A percentile compares a stretch with the other conserved stretches of the same genome.
Conservation (phyloP, 192 early-diverging fungal species). For the Pilobolus umbonatus region DNA sequence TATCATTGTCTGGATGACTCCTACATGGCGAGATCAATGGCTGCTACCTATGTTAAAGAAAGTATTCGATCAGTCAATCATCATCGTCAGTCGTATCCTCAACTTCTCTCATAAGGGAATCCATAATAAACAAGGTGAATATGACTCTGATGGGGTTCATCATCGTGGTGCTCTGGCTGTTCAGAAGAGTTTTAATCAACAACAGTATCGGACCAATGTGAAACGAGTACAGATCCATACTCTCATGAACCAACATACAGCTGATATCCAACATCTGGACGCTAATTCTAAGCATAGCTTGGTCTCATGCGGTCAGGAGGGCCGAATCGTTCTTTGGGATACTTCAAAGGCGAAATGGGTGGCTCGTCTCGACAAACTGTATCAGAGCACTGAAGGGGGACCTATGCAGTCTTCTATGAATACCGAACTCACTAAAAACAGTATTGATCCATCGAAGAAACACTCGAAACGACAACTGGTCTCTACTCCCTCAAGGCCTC, state of each 20-base stretch:
- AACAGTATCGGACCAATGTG: slow-evolving; percentile 7
- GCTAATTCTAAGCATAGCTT: slow-evolving; percentile 22
- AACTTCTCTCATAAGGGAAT: neutral
- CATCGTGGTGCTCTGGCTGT: slow-evolving; percentile 24
- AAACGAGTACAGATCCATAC: slow-evolving; percentile 19
- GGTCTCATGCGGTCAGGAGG: slow-evolving; percentile 28
- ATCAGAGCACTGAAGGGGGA: neutral
- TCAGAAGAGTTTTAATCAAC: slow-evolving; percentile 15
- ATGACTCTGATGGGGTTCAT: slow-evolving; percentile 17
- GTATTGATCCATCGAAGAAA: neutral
- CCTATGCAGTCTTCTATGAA: neutral
- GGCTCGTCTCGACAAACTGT: slow-evolving; percentile 24
- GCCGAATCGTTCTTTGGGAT: slow-evolving; percentile 26
- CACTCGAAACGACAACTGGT: neutral
- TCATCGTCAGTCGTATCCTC: neutral
- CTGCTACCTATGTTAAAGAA: slow-evolving; percentile 10
- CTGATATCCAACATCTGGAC: slow-evolving; percentile 22
- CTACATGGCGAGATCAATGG: slow-evolving; percentile 16
- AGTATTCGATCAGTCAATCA: neutral
- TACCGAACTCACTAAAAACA: neutral
- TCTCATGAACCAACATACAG: slow-evolving; percentile 18
- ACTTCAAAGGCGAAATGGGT: slow-evolving; percentile 14
- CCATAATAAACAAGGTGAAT: slow-evolving; percentile 12
- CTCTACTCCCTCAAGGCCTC: neutral
- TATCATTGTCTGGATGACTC: slow-evolving; percentile 26